Evolutionary conservation across 495 filamentous ascomycete species (phyloP).

Genomic region (Neurospora tetraspora): DNA sequence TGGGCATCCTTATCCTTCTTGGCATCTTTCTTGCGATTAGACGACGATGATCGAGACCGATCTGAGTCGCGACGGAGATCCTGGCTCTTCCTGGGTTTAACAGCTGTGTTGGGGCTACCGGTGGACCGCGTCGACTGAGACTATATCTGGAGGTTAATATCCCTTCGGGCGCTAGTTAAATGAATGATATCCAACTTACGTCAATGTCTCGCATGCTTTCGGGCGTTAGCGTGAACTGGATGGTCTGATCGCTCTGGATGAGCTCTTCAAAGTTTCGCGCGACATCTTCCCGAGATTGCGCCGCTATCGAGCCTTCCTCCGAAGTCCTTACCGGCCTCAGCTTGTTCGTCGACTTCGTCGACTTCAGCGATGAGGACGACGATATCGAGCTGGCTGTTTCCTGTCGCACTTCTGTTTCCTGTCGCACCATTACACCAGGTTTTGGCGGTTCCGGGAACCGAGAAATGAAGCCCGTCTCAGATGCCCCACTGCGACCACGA

Average conservation of each 20-base stretch:
- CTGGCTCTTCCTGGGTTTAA: slow-evolving; percentile 32
- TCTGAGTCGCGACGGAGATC: slow-evolving; percentile 23
- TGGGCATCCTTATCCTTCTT: slow-evolving; percentile 28
- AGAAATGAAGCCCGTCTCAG: slow-evolving; percentile 3
- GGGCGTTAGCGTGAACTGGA: slow-evolving; percentile 89
- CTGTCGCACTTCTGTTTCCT: slow-evolving; percentile 3
- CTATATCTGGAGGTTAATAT: slow-evolving; percentile 18
- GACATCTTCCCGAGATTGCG: slow-evolving; percentile 27
- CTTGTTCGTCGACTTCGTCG: slow-evolving; percentile 32
- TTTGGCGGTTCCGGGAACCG: slow-evolving; percentile 8
- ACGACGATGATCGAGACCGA: slow-evolving; percentile 33
- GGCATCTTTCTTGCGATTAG: slow-evolving; percentile 17
- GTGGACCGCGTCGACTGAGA: slow-evolving; percentile 25
- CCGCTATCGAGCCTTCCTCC: slow-evolving; percentile 33
- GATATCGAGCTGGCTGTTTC: slow-evolving; percentile 18
- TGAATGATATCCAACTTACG: slow-evolving; percentile 36
- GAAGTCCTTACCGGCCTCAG: slow-evolving; percentile 39
- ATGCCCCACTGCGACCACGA: slow-evolving; percentile 10
- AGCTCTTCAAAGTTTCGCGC: slow-evolving; percentile 66
- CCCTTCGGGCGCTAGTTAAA: not conserved
- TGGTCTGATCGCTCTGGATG: slow-evolving; percentile 81
- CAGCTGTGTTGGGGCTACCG: slow-evolving; percentile 26
- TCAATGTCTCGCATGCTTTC: slow-evolving; percentile 80
- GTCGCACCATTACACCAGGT: not conserved
- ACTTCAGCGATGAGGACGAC: slow-evolving; percentile 30